phyloP scores from a whole-genome alignment of 441 rosid genomes.

The Biscutella auriculata region DNA sequence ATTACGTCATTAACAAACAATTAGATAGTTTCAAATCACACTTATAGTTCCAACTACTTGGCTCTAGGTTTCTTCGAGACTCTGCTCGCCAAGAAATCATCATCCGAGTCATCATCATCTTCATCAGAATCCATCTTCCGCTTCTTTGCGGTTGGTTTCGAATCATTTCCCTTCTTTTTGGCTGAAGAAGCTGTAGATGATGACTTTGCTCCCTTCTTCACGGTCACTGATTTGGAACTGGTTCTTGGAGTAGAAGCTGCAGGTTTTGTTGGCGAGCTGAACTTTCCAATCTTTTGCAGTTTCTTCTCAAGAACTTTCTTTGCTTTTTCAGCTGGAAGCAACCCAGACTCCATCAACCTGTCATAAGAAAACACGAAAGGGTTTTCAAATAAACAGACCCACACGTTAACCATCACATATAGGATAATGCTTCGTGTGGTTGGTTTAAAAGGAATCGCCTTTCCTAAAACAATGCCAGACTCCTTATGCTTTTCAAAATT shows the following conservation, averaged over 20 bases:
- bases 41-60: constrained; percentile 12
- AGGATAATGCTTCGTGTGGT: background rate
- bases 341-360: constrained; percentile 97
- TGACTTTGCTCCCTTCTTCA: constrained; percentile 24
- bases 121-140: constrained; percentile 40
- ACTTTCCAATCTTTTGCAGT: constrained; percentile 40
- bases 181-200: constrained; percentile 25
- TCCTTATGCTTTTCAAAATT: background rate
- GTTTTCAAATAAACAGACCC: background rate
- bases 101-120: constrained; percentile 47
- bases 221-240: constrained; percentile 24
- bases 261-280: constrained; percentile 44
- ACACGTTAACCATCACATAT: background rate
- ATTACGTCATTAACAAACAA: background rate
- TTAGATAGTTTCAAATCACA: constrained; percentile 9
- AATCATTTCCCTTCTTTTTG: constrained; percentile 30
- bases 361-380: background rate
- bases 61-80: constrained; percentile 17
- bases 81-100: constrained; percentile 16
- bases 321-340: constrained; percentile 62
- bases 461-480: background rate
- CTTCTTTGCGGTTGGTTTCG: constrained; percentile 34
- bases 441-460: background rate
- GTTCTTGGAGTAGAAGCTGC: constrained; percentile 30
- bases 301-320: constrained; percentile 59